Evolutionary conservation across 2,329 filamentous ascomycete species (phyloP).

Genomic region (Fusarium sororula): DNA sequence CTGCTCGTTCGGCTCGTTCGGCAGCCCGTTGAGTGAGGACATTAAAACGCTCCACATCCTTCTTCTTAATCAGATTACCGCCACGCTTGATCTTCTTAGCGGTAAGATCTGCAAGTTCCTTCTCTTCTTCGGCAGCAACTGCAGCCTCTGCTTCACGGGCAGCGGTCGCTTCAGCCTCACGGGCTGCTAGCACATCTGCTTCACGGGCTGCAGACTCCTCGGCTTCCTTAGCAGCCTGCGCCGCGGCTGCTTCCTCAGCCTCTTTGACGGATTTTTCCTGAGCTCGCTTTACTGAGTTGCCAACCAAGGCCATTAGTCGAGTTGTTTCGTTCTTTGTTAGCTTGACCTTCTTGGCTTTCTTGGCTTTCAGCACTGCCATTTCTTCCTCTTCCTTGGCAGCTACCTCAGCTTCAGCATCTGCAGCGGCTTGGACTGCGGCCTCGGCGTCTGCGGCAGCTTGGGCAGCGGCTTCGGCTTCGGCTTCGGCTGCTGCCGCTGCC

Average conservation of each 20-base stretch:
- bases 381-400: slow-evolving; percentile 41
- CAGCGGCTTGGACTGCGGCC: slow-evolving; percentile 23
- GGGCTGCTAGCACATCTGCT: slow-evolving; percentile 23
- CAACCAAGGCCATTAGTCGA: slow-evolving; percentile 33
- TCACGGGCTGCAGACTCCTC: slow-evolving; percentile 42
- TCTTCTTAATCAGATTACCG: slow-evolving; percentile 38
- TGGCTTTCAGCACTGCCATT: slow-evolving; percentile 31
- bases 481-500: slow-evolving; percentile 22
- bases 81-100: slow-evolving; percentile 36
- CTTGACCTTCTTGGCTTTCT: slow-evolving; percentile 49
- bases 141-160: slow-evolving; percentile 43
- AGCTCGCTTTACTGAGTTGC: slow-evolving; percentile 35
- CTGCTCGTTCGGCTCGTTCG: slow-evolving; percentile 41
- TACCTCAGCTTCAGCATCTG: slow-evolving; percentile 22
- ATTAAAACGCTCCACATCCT: slow-evolving; percentile 34
- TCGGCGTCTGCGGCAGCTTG: slow-evolving; percentile 22
- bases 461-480: slow-evolving; percentile 29
- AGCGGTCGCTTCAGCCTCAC: slow-evolving; percentile 25
- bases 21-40: slow-evolving; percentile 24
- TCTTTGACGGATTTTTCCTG: slow-evolving; percentile 33
- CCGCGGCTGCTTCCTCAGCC: slow-evolving; percentile 29
- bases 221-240: slow-evolving; percentile 27
- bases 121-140: slow-evolving; percentile 40
- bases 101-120: slow-evolving; percentile 35
- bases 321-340: slow-evolving; percentile 34